phyloP scores from a whole-genome alignment of 148 eudicot species.

The Fagopyrum esculentum region DNA sequence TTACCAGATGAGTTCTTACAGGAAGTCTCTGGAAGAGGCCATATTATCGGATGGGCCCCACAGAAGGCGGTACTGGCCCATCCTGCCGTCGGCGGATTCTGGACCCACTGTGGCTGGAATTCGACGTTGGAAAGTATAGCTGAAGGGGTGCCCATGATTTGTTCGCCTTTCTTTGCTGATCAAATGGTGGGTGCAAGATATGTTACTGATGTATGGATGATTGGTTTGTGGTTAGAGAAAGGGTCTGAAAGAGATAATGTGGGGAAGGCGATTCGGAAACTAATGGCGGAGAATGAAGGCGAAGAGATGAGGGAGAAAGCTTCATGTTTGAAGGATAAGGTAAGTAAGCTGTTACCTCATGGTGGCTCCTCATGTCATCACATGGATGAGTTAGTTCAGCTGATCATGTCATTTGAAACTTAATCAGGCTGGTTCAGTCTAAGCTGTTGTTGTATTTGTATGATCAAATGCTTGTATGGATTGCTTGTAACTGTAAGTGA shows the following conservation, averaged over 20 bases:
- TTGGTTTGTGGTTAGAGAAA: constrained; percentile 40
- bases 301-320: constrained; percentile 32
- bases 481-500: no score
- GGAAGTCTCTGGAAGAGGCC: constrained; percentile 20
- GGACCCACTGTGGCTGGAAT: constrained; percentile 67
- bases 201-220: constrained; percentile 32
- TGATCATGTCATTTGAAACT: constrained; percentile 25
- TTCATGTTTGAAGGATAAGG: constrained; percentile 28
- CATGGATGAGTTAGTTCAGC: constrained; percentile 21
- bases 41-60: constrained; percentile 44
- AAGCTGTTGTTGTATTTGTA: background rate
- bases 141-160: constrained; percentile 60
- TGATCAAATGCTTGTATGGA: no score
- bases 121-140: constrained; percentile 52
- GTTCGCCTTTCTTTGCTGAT: constrained; percentile 44
- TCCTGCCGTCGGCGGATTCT: constrained; percentile 42
- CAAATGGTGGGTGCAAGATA: constrained; percentile 38
- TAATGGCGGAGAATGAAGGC: constrained; percentile 44
- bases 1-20: constrained; percentile 35
- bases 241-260: constrained; percentile 26
- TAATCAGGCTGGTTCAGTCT: background rate
- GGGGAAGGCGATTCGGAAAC: constrained; percentile 21
- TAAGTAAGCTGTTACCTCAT: constrained; percentile 15
- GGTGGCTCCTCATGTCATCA: constrained; percentile 38
- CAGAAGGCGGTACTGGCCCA: constrained; percentile 47